Evolutionary conservation across 139 green algal species (phyloP), one percentile per base, ranked within the genome.

Genomic region (Eudorina sp.): DNA sequence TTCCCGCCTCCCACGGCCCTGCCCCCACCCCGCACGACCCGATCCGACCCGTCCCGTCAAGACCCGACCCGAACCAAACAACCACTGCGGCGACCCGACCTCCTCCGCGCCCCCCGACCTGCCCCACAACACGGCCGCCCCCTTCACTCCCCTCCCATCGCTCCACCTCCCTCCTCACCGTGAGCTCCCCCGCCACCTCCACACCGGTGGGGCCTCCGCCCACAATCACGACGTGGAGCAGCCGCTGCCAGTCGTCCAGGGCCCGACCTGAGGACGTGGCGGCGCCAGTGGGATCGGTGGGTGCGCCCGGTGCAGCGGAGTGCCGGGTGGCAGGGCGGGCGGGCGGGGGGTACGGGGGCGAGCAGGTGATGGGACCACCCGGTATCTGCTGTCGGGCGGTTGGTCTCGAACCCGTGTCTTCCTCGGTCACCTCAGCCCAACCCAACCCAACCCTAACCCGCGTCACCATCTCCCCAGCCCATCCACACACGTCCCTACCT

Each of bases 191-290:
- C 7, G 96, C 93, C 89, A 64, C 58, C 53, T 88, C 84, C 79
- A 88, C 78, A 3, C 89, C 96, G 3, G 96, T 98, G 46, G 96
- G 94, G 0, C 96, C 96, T 0, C 96, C 96, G n/a, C 96, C 96
- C 48, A 98, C 96, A 43, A 98, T 96, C 6, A 98, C 92, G 5
- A 96, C 91, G 36, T 96, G 90, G 86, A 98, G 93, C 85, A 99
- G 84, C 82, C 82, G 66, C 34, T 69, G 46, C 53, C 78, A 90
- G 31, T 92, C 89, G 0, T 90, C 83, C 29, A 66, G 38, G 18
- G 69, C 16, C 19, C 89, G 89, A 23, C 89, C 89, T 83, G 66
- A 3, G 18, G 78, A 31, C 62, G 62, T n/a, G n/a, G n/a, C n/a
- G n/a, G n/a, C n/a, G n/a, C n/a, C n/a, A n/a, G n/a, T n/a, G n/a